These are phyloP conservation scores for Moricandia moricandioides DNA, from an alignment of 345 rosid genomes.

Conservation along the genomic window DNA sequence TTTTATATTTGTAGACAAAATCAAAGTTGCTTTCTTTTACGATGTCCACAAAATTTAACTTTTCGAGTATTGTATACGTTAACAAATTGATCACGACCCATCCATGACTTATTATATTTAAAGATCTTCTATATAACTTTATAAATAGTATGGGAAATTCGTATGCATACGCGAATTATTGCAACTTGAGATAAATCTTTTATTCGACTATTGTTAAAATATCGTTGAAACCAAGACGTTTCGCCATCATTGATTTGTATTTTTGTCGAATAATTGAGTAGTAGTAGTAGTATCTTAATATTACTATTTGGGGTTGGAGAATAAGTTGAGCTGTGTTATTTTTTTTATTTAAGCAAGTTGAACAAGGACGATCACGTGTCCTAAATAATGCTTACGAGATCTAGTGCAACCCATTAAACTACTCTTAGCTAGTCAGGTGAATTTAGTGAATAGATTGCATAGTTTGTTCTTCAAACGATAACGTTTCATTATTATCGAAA, in stretches of 20 bases:
- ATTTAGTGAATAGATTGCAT: neutral
- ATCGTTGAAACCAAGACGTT: constrained; percentile 35
- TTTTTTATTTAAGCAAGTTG: constrained; percentile 21
- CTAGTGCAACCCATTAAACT: neutral
- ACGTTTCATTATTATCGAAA: too few relatives aligned
- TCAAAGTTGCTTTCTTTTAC: constrained; percentile 24
- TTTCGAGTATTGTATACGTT: constrained; percentile 11
- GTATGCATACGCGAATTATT: constrained; percentile 4
- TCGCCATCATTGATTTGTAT: constrained; percentile 29
- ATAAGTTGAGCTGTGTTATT: neutral
- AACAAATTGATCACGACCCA: constrained; percentile 15
- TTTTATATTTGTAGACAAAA: constrained; percentile 21
- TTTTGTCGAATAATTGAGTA: constrained; percentile 25
- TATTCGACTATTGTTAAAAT: constrained; percentile 11
- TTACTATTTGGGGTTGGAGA: constrained; percentile 9
- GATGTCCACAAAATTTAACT: constrained; percentile 17
- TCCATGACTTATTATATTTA: constrained; percentile 8
- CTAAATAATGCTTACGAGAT: neutral
- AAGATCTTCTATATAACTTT: neutral
- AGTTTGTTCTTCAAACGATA: too few relatives aligned
- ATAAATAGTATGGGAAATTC: neutral
- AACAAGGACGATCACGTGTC: constrained; percentile 24
- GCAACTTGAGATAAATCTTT: neutral
- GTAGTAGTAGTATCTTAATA: constrained; percentile 14
- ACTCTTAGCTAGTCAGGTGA: neutral